These are phyloP conservation scores for Dacryopinax spathularia DNA, from an alignment of 768 basidiomycete species.

Conservation along the genomic window DNA sequence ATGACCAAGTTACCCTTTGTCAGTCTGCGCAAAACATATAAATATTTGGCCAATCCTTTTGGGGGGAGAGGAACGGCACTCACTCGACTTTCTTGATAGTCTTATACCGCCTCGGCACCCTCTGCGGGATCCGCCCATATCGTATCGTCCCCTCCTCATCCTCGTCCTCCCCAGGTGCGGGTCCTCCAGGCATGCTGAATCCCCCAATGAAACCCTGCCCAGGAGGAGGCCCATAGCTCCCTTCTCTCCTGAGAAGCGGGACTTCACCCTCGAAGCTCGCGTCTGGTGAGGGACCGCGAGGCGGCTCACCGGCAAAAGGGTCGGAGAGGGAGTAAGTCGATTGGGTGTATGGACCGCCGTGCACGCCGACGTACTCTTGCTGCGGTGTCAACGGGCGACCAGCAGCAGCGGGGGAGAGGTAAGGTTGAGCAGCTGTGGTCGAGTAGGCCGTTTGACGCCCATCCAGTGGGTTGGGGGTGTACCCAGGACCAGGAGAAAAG, in stretches of 20 bases:
- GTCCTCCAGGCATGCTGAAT: neutral
- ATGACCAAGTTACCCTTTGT: conserved; percentile 90
- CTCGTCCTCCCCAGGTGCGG: neutral
- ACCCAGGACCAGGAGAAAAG: neutral
- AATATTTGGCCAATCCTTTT: neutral
- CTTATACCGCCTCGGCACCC: conserved; percentile 79
- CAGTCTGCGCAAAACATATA: conserved; percentile 31
- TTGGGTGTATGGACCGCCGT: neutral
- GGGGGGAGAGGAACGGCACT: conserved; percentile 21
- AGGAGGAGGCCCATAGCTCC: neutral
- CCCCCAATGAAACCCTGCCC: neutral
- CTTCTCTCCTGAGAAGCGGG: neutral
- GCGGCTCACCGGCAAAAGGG: neutral
- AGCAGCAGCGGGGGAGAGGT: neutral
- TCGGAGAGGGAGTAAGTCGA: neutral
- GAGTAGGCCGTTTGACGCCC: neutral
- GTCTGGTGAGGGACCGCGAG: neutral
- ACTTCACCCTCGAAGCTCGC: neutral
- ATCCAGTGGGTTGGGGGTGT: neutral
- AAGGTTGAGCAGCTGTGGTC: neutral
- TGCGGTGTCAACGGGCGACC: neutral
- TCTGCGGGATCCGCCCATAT: conserved; percentile 82
- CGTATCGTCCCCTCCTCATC: conserved; percentile 27
- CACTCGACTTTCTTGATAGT: conserved; percentile 85
- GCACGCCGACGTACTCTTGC: neutral